Evolutionary conservation across 768 basidiomycete species (phyloP).

Genomic region (Polyporus arcularius): DNA sequence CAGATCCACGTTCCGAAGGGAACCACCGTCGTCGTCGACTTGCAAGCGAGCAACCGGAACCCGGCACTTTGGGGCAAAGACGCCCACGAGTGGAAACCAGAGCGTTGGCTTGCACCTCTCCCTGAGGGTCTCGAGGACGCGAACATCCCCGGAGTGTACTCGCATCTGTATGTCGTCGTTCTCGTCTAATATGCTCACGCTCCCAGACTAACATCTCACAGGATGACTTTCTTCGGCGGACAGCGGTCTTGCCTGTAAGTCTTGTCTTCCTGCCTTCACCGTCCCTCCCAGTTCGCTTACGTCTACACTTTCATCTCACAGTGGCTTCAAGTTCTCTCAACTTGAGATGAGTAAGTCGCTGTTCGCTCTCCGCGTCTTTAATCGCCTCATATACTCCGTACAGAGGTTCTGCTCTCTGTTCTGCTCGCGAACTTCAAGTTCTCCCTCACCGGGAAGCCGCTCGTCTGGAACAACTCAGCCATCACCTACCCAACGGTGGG

Average conservation of each 20-base stretch:
- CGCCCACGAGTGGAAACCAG: slow-evolving; percentile 21
- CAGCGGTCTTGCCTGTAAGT: slow-evolving; percentile 34
- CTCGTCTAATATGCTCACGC: neutral
- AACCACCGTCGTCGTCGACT: slow-evolving; percentile 22
- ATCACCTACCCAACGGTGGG: neutral
- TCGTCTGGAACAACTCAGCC: neutral
- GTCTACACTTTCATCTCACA: slow-evolving; percentile 33
- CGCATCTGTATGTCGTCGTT: neutral
- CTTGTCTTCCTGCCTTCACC: neutral
- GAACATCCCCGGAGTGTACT: slow-evolving; percentile 6
- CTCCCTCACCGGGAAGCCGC: neutral
- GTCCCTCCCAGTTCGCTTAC: slow-evolving; percentile 34
- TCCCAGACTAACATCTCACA: neutral
- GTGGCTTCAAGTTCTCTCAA: slow-evolving; percentile 44
- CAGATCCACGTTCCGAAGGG: slow-evolving; percentile 30
- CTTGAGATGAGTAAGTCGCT: slow-evolving; percentile 41
- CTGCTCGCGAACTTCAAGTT: neutral
- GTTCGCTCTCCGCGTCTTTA: neutral
- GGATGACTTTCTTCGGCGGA: slow-evolving; percentile 30
- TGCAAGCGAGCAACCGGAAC: slow-evolving; percentile 22
- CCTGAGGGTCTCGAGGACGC: slow-evolving; percentile 1
- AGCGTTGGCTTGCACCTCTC: slow-evolving; percentile 15
- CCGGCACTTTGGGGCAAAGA: slow-evolving; percentile 21
- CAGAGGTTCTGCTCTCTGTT: neutral
- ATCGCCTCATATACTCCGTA: neutral